Percentiles rank a stretch among this genome's conserved stretches.
phyloP scores from a whole-genome alignment of 2,329 filamentous ascomycete genomes.

The Apiospora arundinis region DNA sequence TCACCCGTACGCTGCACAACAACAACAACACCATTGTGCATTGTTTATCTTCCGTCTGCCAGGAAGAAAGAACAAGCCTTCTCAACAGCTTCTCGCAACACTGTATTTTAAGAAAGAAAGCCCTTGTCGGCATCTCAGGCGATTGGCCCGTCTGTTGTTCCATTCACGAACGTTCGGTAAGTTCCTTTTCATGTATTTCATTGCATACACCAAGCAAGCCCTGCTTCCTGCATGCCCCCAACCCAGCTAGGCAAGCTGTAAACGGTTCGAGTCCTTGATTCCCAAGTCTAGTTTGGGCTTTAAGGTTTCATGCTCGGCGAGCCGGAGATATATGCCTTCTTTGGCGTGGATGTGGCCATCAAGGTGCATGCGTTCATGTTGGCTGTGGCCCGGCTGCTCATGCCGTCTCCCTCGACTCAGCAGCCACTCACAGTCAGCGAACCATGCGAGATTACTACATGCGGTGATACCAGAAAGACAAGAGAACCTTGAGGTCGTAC shows the following conservation, averaged over 20 bases:
- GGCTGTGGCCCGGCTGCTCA: not conserved
- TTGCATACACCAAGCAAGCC: not conserved
- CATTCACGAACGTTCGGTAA: not conserved
- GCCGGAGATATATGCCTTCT: slow-evolving; percentile 7
- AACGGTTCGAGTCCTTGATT: not conserved
- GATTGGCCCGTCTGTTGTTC: not conserved
- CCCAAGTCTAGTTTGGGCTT: not conserved
- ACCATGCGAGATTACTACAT: slow-evolving; percentile 3
- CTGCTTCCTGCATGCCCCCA: not conserved
- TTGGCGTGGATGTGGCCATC: not conserved
- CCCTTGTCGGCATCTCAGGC: not conserved
- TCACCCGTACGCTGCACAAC: not conserved
- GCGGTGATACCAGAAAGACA: not conserved
- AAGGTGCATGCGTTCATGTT: not conserved
- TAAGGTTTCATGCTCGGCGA: not conserved
- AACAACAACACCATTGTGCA: not conserved
- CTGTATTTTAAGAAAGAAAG: not conserved
- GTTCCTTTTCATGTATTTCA: not conserved
- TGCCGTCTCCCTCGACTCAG: not conserved
- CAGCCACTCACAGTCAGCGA: slow-evolving; percentile 13
- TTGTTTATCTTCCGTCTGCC: not conserved
- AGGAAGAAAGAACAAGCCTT: not conserved
- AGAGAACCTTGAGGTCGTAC: slow-evolving; percentile 11
- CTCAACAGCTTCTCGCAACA: not conserved
- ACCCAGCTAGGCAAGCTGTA: not conserved